Conservation (phyloP, 2,329 filamentous ascomycete genomes). For the Magnaporthiopsis poae region DNA sequence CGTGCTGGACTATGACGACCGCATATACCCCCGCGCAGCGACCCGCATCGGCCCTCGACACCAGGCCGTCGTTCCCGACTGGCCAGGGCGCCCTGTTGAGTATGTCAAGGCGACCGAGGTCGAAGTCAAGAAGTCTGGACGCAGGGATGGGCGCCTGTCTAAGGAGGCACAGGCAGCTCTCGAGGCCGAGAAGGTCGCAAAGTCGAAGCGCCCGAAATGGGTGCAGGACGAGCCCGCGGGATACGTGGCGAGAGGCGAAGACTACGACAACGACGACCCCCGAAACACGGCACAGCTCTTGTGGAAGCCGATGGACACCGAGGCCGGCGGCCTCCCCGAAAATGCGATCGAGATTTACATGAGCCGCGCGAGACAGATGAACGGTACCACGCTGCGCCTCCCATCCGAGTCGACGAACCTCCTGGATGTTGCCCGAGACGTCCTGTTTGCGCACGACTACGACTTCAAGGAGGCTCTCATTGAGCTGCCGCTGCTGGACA, state of each 20-base stretch:
- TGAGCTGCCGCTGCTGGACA: slow-evolving; percentile 57
- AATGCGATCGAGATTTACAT: slow-evolving; percentile 68
- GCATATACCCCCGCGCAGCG: slow-evolving; percentile 90
- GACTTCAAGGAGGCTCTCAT: slow-evolving; percentile 61
- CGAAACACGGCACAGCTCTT: slow-evolving; percentile 64
- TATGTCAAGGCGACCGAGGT: slow-evolving; percentile 80
- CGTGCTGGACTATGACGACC: slow-evolving; percentile 90
- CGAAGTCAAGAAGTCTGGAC: slow-evolving; percentile 67
- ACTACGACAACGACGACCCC: slow-evolving; percentile 60
- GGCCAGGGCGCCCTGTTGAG: slow-evolving; percentile 80
- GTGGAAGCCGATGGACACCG: slow-evolving; percentile 62
- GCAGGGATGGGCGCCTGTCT: slow-evolving; percentile 65
- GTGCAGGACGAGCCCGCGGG: slow-evolving; percentile 82
- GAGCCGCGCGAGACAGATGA: slow-evolving; percentile 53
- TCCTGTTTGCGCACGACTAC: slow-evolving; percentile 64
- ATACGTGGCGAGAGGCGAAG: slow-evolving; percentile 76
- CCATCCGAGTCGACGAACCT: slow-evolving; percentile 74
- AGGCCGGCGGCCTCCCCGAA: slow-evolving; percentile 35
- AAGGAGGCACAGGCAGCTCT: slow-evolving; percentile 72
- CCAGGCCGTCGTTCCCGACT: slow-evolving; percentile 74
- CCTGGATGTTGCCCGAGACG: slow-evolving; percentile 68
- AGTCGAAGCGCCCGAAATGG: slow-evolving; percentile 81
- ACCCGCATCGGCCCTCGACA: slow-evolving; percentile 85
- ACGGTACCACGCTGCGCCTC: slow-evolving; percentile 50
- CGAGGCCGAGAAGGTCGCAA: slow-evolving; percentile 70